Conservation (phyloP, 2,329 filamentous ascomycete species). For the Escovopsis weberi region DNA sequence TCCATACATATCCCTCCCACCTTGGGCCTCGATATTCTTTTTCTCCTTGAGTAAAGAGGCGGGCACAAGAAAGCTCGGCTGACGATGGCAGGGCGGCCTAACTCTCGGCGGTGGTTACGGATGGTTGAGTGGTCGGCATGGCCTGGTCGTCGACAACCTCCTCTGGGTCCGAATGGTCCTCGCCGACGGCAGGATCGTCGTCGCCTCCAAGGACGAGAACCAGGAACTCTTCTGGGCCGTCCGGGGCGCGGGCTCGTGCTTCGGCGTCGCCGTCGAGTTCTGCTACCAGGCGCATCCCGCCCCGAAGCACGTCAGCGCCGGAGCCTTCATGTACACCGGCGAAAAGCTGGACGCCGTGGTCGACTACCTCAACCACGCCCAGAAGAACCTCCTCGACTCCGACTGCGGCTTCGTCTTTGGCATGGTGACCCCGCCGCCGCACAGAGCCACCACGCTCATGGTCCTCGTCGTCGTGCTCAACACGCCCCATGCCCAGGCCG, state of each 20-base stretch:
- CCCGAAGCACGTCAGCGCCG: not conserved
- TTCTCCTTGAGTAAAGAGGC: no score
- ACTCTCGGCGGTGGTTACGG: constrained; percentile 45
- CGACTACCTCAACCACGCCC: not conserved
- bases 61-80: not conserved
- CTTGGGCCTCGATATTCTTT: not conserved
- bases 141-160: constrained; percentile 32
- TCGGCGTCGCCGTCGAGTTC: constrained; percentile 28
- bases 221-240: constrained; percentile 34
- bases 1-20: not conserved
- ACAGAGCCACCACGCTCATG: not conserved
- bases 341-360: not conserved
- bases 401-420: not conserved
- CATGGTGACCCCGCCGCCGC: not conserved
- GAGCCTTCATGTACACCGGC: not conserved
- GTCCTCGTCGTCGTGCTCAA: not conserved
- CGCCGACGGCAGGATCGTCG: constrained; percentile 20
- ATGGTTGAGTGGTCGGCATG: constrained; percentile 37
- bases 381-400: not conserved
- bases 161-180: constrained; percentile 24
- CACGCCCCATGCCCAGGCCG: not conserved
- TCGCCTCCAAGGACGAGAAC: constrained; percentile 24
- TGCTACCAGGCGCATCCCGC: constrained; percentile 10
- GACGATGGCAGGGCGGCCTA: constrained; percentile 25
- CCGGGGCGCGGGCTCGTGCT: constrained; percentile 30